Evolutionary conservation across 495 filamentous ascomycete species (phyloP), one percentile per base, ranked within the genome.

Genomic region (Aspergillus egyptiacus): DNA sequence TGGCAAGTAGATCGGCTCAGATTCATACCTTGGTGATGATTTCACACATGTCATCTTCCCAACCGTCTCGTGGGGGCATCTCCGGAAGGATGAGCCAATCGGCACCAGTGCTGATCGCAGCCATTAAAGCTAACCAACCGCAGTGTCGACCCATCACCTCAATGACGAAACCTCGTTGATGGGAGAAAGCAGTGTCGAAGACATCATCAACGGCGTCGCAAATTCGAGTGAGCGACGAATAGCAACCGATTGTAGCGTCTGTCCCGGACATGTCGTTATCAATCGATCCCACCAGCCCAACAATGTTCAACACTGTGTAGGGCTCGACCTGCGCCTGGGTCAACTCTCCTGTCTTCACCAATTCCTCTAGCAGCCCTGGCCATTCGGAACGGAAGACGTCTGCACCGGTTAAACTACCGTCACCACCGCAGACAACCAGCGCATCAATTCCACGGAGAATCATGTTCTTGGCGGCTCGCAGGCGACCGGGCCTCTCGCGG

Each of bases 71-170:
- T 11, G 91, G 87, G 48, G 94, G 94, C 68, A 89, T 95, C 71
- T 99, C 94, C 0, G 94, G 94, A 38, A 97, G 86, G 66, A 99
- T 95, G 36, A 97, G 77, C 70, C 94, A 99, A 67, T 99, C 94
- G 5, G 94, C 91, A 22, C 93, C 94, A 2, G 89, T 95, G 50
- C 87, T 90, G 42, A 97, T 89, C 50, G 90, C 93, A 10, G 94
- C 86, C 90, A 96, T 96, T 36, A 99, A 73, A 34, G 93, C 94
- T 41, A 99, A 73, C 94, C 94, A 99, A 32, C 94, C 94, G 60
- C 94, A 99, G 69, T 97, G 91, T 47, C 94, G 80, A n/a, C 94
- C 94, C 94, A 99, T 99, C 38, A 97, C 94, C 65, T 97, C 94
- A 57, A 99, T 85, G 23, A 99, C 91, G 66, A 99, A 99, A 31